These are phyloP conservation scores for Scortechinia acanthostroma DNA, from an alignment of 2,329 filamentous ascomycete species.

Conservation along the genomic window DNA sequence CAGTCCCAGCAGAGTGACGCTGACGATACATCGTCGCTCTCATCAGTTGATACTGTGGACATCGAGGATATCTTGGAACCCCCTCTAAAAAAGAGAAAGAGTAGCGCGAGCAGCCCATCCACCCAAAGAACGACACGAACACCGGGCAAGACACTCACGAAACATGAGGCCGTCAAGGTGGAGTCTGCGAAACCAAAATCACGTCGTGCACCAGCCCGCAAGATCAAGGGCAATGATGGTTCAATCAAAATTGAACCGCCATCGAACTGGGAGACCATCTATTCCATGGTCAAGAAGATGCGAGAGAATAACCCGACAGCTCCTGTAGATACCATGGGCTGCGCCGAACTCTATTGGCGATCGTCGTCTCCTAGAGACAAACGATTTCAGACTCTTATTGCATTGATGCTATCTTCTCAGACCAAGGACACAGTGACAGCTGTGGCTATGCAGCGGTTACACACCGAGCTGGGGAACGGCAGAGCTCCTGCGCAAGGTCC, in stretches of 20 bases:
- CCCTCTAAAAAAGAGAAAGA: neutral
- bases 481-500: too few relatives aligned
- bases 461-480: conserved; percentile 60
- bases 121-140: neutral
- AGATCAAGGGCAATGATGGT: conserved; percentile 4
- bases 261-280: conserved; percentile 77
- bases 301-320: conserved; percentile 44
- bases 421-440: conserved; percentile 90
- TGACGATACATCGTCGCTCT: neutral
- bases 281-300: conserved; percentile 73
- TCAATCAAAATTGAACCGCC: conserved; percentile 48
- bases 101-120: neutral
- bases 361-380: conserved; percentile 42
- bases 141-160: neutral
- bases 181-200: neutral
- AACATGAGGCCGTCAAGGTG: neutral
- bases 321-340: conserved; percentile 93
- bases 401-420: conserved; percentile 85
- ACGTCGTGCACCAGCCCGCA: neutral
- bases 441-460: conserved; percentile 71
- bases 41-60: neutral
- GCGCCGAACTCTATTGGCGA: conserved; percentile 64
- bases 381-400: conserved; percentile 78
- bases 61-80: neutral
- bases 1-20: neutral